Evolutionary conservation across 2,329 filamentous ascomycete species (phyloP).

Genomic region (Elsinoe batatas): DNA sequence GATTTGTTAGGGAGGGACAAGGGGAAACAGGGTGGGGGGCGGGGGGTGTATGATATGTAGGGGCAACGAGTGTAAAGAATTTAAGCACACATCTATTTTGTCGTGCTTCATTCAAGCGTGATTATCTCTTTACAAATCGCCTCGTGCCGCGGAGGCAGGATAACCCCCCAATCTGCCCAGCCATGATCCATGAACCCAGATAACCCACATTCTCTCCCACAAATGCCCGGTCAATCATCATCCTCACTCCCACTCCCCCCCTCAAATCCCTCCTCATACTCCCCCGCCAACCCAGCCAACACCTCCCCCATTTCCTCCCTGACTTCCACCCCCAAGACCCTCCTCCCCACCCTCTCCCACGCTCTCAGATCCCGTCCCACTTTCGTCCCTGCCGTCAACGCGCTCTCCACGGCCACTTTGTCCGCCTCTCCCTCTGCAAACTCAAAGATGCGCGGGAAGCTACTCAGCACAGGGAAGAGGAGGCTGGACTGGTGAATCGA

Average conservation of each 20-base stretch:
- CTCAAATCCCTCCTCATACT: conserved; percentile 74
- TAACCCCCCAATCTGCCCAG: too few relatives aligned
- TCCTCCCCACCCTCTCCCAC: conserved; percentile 35
- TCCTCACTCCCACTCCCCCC: conserved; percentile 61
- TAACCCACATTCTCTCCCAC: background rate
- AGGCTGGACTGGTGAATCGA: conserved; percentile 39
- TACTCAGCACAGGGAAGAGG: conserved; percentile 68
- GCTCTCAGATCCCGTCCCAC: background rate
- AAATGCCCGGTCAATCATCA: background rate
- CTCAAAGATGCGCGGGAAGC: conserved; percentile 68
- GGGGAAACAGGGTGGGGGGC: too few relatives aligned
- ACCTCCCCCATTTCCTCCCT: conserved; percentile 74
- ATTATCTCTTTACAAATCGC: too few relatives aligned
- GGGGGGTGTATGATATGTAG: too few relatives aligned
- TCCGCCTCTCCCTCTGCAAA: conserved; percentile 27
- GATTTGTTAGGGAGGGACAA: conserved; percentile 44
- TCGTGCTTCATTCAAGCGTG: too few relatives aligned
- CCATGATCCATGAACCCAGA: too few relatives aligned
- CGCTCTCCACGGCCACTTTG: conserved; percentile 38
- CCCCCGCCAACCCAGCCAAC: conserved; percentile 71
- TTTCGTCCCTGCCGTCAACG: conserved; percentile 23
- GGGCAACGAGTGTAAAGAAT: too few relatives aligned
- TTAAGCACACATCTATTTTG: too few relatives aligned
- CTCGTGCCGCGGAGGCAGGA: too few relatives aligned
- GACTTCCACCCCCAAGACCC: conserved; percentile 62